Base-by-base conservation (phyloP, 768 basidiomycete genomes). In the Asterophora parasitica region DNA sequence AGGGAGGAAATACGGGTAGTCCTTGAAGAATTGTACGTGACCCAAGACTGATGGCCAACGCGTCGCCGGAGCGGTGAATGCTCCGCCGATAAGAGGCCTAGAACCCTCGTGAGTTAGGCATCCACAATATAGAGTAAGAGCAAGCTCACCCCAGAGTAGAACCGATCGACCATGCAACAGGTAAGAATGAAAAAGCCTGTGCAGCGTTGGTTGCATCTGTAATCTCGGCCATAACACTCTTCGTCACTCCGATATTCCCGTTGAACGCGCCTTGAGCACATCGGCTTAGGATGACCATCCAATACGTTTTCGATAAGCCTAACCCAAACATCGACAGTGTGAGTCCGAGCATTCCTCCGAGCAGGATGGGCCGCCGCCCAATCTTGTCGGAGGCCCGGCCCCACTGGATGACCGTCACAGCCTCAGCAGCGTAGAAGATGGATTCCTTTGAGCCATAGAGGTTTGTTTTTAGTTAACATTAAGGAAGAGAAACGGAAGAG, bases 1-100 rank as follows among this genome's bases (percentile, higher is more conserved):
- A 4, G 83, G 73, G 39, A 84, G 68, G 59, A 84, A 82, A 51
- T 79, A 81, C 0, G 79, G 79, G 43, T 73, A 73, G 31, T 65
- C 51, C 4, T 53, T 59, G 67, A 76, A 72, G 42, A 81, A 77
- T 7, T 61, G 52, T 16, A 55, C 52, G 2, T 54, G 41, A 4
- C 58, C 57, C 44, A 81, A 80, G n/a, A 69, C 12, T 0, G 33
- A 30, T 27, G 78, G 76, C 52, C 73, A 78, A 15, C 66, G 65
- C 30, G 76, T 69, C 13, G 67, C 68, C 11, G 79, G 79, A 1
- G 66, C 63, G 11, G 73, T 65, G 34, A 81, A 66, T 6, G 62
- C 62, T 6, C 79, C 79, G 8, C 79, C 79, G 13, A 79, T 71
- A n/a, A 79, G 52, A 6, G 79, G 76, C 8, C 78, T 46, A 40